Base-by-base conservation (phyloP, 805 yeast genomes). In the Diddensiella transvaalensis region DNA sequence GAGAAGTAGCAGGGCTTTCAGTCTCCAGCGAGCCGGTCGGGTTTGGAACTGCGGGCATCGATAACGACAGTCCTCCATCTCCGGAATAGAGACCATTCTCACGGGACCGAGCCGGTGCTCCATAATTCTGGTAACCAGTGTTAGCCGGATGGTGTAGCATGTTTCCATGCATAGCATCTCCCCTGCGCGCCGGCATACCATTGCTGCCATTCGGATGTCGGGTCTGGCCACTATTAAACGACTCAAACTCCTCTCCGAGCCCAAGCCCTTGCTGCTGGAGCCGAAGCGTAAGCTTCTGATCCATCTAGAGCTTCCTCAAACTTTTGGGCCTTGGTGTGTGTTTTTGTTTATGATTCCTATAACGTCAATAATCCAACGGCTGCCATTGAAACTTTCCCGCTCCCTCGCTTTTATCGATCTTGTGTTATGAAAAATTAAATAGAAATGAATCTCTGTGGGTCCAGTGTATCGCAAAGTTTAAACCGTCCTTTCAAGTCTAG, bases 201-300 rank as follows among this genome's bases (percentile, higher is more conserved):
- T 26, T 35, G n/a, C n/a, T n/a, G n/a, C n/a, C n/a, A 8, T n/a
- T 8, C 6, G 39, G 15, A 18, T 13, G 23, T 15, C 42, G 26
- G 8, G 6, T 10, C 42, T 18, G 26, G 26, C 15, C 17, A 41
- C 18, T 41, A 17, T 41, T 15, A 10, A 41, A 41, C 21, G 41
- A 24, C n/a, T 41, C 36, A 19, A 41, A 41, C 36, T 41, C 44
- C n/a, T 24, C 44, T 6, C 36, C 43, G 13, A 41, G 36, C 21
- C 44, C 44, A 24, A 41, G 43, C 11, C 44, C 44, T 18, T 41
- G 44, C 38, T 35, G 38, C 22, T 46, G 48, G 22, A 46, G 48
- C 10, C 48, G 33, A 22, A 46, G 22, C 11, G 48, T 37, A 10
- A 40, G 19, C 38, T 46, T 30, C 39, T 17, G 44, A 19, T 35